Conservation (phyloP, 768 basidiomycete genomes). For the Coprinopsis sp. region DNA sequence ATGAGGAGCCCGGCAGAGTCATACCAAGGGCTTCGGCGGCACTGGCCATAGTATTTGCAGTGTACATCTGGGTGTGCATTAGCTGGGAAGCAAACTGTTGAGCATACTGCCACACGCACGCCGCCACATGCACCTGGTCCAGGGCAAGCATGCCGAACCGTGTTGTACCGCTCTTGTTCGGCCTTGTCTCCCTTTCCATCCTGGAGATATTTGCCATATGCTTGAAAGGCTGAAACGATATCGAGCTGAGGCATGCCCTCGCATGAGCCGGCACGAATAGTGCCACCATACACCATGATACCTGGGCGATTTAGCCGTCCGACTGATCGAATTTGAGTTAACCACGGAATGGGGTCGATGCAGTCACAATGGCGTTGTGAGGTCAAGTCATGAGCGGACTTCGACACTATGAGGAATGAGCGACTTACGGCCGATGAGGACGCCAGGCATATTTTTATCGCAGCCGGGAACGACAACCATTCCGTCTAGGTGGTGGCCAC, state of each 20-base stretch:
- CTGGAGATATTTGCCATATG: conserved; percentile 92
- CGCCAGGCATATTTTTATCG: conserved; percentile 99
- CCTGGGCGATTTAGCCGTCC: conserved; percentile 95
- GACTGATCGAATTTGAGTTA: conserved; percentile 41
- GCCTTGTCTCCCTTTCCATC: conserved; percentile 82
- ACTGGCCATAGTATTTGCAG: conserved; percentile 97
- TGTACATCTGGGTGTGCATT: conserved; percentile 72
- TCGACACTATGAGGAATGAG: conserved; percentile 2
- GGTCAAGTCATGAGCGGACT: not conserved
- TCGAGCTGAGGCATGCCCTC: conserved; percentile 85
- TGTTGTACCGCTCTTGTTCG: conserved; percentile 79
- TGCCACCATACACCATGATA: conserved; percentile 96
- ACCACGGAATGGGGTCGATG: conserved; percentile 14
- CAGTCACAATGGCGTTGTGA: conserved; percentile 5
- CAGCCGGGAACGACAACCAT: conserved; percentile 97
- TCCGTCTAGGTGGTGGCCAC: conserved; percentile 96
- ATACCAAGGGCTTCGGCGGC: conserved; percentile 94
- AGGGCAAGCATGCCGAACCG: conserved; percentile 92
- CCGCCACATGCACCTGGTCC: conserved; percentile 98
- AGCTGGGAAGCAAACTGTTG: not conserved
- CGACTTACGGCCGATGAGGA: conserved; percentile 87
- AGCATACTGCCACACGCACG: conserved; percentile 44
- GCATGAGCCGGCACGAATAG: conserved; percentile 90
- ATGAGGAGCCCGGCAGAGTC: conserved; percentile 95
- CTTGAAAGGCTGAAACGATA: conserved; percentile 95